A percentile compares a stretch with the other conserved stretches of the same genome.
These are phyloP conservation scores for Fagopyrum esculentum DNA, from an alignment of 148 eudicot species.

Conservation along the genomic window DNA sequence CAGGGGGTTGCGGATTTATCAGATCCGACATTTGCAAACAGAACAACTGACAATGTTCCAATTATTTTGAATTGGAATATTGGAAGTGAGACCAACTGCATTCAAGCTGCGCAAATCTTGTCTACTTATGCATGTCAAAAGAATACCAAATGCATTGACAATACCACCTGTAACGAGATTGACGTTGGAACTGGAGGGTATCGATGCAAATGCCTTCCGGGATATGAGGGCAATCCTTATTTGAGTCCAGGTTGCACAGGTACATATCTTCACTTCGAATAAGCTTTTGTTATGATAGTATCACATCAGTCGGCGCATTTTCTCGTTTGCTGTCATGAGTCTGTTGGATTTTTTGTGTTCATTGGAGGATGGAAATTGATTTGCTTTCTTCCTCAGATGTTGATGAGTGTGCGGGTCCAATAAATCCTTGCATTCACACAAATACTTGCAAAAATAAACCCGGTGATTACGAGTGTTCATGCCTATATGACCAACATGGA, in stretches of 20 bases:
- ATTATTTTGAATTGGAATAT: slow-evolving; percentile 21
- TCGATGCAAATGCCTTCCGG: slow-evolving; percentile 28
- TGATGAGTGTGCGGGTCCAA: slow-evolving; percentile 15
- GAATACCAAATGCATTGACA: slow-evolving; percentile 15
- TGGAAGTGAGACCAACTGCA: slow-evolving; percentile 19
- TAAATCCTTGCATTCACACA: slow-evolving; percentile 19
- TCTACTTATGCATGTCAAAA: slow-evolving; percentile 26
- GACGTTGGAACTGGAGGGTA: slow-evolving; percentile 30
- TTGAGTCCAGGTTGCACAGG: slow-evolving; percentile 34
- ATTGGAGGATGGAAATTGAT: not conserved
- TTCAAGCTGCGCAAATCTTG: slow-evolving; percentile 13
- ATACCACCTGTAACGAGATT: slow-evolving; percentile 17
- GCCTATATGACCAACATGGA: slow-evolving; percentile 29
- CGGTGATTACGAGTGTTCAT: slow-evolving; percentile 24
- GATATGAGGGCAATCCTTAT: slow-evolving; percentile 48
- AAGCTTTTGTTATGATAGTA: not conserved
- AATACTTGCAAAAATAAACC: slow-evolving; percentile 21
- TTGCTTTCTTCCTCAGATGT: slow-evolving; percentile 13
- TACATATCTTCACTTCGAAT: slow-evolving; percentile 2
- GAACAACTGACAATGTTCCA: slow-evolving; percentile 8
- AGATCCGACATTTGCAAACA: not conserved
- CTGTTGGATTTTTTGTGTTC: not conserved
- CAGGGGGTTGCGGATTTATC: slow-evolving; percentile 12
- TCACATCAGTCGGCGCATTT: not conserved
- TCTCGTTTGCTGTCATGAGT: not conserved